Conservation (phyloP, 495 filamentous ascomycete genomes). For the Aspergillus avenaceus region DNA sequence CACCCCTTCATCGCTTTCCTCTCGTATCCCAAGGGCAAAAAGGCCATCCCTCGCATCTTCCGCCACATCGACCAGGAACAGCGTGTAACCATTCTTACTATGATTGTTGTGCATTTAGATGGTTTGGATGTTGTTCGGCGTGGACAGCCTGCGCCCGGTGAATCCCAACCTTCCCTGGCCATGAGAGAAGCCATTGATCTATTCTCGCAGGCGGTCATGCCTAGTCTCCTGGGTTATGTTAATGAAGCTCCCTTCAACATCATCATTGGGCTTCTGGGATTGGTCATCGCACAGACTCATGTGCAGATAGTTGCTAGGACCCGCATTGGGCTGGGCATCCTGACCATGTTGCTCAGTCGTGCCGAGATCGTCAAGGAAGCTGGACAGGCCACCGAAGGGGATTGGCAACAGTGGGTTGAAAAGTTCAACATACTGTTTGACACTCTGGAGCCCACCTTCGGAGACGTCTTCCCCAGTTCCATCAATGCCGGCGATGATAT, state of each 20-base stretch:
- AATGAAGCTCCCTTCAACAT: conserved; percentile 88
- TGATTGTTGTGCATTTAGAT: conserved; percentile 94
- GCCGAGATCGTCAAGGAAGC: conserved; percentile 89
- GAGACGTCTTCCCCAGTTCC: conserved; percentile 78
- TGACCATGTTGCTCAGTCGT: conserved; percentile 92
- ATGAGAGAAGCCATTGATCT: conserved; percentile 89
- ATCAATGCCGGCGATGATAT: conserved; percentile 82
- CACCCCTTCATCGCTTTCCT: conserved; percentile 98
- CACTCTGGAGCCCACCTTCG: conserved; percentile 73
- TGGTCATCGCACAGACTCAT: conserved; percentile 79
- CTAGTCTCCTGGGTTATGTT: conserved; percentile 79
- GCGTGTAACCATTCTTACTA: conserved; percentile 87
- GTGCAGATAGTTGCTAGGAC: conserved; percentile 74
- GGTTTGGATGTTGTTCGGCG: conserved; percentile 81
- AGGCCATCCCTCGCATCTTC: conserved; percentile 90
- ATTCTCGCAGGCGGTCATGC: conserved; percentile 83
- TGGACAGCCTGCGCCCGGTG: conserved; percentile 64
- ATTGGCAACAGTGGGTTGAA: conserved; percentile 78
- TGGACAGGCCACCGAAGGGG: conserved; percentile 60
- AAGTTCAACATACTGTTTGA: conserved; percentile 87
- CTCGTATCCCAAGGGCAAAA: conserved; percentile 93
- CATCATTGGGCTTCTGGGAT: conserved; percentile 79
- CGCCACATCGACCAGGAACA: conserved; percentile 88
- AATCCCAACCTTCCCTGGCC: conserved; percentile 62
- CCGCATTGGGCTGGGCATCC: conserved; percentile 77